Evolutionary conservation across 495 filamentous ascomycete species (phyloP).

Genomic region (Penicillium psychrofluorescens): DNA sequence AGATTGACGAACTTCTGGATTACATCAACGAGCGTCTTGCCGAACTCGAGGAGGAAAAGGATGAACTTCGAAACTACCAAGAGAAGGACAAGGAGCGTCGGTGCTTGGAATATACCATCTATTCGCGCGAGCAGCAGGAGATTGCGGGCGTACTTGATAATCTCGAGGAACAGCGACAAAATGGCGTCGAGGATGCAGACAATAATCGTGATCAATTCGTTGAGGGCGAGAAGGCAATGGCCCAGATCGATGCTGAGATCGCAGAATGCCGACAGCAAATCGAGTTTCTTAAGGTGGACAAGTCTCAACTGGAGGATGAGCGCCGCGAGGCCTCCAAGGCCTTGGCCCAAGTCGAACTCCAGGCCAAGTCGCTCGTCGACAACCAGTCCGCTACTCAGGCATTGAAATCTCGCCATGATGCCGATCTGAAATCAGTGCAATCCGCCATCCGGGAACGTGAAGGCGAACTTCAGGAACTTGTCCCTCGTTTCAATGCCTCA

Average conservation of each 20-base stretch:
- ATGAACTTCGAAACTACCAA: slow-evolving; percentile 85
- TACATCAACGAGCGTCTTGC: slow-evolving; percentile 84
- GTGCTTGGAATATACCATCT: slow-evolving; percentile 90
- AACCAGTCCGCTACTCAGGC: slow-evolving; percentile 74
- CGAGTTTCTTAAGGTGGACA: slow-evolving; percentile 82
- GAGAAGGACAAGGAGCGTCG: slow-evolving; percentile 90
- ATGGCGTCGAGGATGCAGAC: slow-evolving; percentile 74
- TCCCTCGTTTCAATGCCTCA: slow-evolving; percentile 66
- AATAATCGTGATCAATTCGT: slow-evolving; percentile 71
- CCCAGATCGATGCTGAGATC: slow-evolving; percentile 68
- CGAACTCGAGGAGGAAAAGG: slow-evolving; percentile 94
- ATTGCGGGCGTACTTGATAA: slow-evolving; percentile 70
- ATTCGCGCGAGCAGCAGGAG: slow-evolving; percentile 77
- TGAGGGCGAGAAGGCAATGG: slow-evolving; percentile 73
- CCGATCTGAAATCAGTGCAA: slow-evolving; percentile 67
- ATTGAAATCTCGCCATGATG: slow-evolving; percentile 57
- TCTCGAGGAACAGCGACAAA: slow-evolving; percentile 74
- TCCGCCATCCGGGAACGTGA: slow-evolving; percentile 70
- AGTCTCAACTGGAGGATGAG: slow-evolving; percentile 82
- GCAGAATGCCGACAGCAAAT: slow-evolving; percentile 72
- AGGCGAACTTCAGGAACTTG: slow-evolving; percentile 60
- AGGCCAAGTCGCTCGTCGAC: slow-evolving; percentile 71
- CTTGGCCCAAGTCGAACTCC: slow-evolving; percentile 77
- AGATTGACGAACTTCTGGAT: slow-evolving; percentile 87
- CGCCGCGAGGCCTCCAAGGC: slow-evolving; percentile 68